Conservation (phyloP, 2,329 filamentous ascomycete genomes). For the Botryotinia globosa region DNA sequence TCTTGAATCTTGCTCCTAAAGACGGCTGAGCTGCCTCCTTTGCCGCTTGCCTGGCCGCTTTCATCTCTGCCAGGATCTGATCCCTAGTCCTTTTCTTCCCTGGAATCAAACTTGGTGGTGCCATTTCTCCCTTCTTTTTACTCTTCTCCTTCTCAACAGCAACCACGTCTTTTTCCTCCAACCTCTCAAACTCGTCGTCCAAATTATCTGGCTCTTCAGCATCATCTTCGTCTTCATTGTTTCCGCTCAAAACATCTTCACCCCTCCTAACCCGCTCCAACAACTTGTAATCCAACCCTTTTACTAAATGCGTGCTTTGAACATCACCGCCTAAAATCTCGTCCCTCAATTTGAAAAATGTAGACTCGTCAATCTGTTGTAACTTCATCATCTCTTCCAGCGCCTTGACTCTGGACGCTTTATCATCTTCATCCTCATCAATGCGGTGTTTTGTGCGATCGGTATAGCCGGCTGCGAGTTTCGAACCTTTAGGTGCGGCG, state of each 20-base stretch:
- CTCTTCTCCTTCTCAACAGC: conserved; percentile 49
- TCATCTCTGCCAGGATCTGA: conserved; percentile 66
- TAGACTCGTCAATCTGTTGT: conserved; percentile 76
- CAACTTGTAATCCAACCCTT: conserved; percentile 84
- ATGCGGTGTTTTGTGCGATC: conserved; percentile 72
- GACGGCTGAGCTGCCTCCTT: conserved; percentile 50
- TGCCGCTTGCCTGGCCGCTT: conserved; percentile 59
- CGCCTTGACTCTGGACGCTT: conserved; percentile 67
- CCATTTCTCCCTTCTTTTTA: conserved; percentile 58
- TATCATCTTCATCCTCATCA: conserved; percentile 50
- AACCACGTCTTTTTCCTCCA: conserved; percentile 55
- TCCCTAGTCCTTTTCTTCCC: conserved; percentile 63
- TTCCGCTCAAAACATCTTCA: conserved; percentile 30
- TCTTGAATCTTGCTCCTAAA: conserved; percentile 61
- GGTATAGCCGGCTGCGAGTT: conserved; percentile 74
- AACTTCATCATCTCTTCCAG: conserved; percentile 80
- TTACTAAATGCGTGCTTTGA: conserved; percentile 79
- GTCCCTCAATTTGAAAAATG: conserved; percentile 70
- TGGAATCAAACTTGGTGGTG: conserved; percentile 49
- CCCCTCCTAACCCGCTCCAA: conserved; percentile 66
- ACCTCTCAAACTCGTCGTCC: conserved; percentile 64
- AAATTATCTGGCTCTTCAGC: conserved; percentile 44
- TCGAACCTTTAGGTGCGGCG: conserved; percentile 77
- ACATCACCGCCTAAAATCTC: conserved; percentile 82
- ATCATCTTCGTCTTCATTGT: conserved; percentile 31